Evolutionary conservation across 768 basidiomycete species (phyloP).

Genomic region (Lentinus tigrinus): DNA sequence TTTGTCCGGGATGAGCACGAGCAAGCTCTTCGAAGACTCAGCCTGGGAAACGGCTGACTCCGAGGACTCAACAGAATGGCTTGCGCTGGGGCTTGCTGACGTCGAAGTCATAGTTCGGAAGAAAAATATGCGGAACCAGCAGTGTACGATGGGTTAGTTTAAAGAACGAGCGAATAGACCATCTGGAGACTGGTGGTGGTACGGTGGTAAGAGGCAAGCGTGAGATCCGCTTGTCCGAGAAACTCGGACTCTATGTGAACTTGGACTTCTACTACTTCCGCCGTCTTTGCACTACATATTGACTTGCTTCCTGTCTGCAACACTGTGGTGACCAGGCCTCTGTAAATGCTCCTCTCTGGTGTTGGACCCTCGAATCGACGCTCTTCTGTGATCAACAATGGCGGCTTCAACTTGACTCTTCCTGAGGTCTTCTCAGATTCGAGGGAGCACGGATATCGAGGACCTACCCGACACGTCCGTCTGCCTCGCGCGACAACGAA

Average conservation of each 20-base stretch:
- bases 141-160: no score
- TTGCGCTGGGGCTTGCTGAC: background rate
- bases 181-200: background rate
- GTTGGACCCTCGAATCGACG: slow-evolving; percentile 3
- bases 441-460: slow-evolving; percentile 43
- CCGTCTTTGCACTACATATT: no score
- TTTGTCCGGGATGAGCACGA: slow-evolving; percentile 53
- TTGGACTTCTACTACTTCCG: no score
- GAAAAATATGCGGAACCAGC: no score
- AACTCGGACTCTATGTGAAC: no score
- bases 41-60: no score
- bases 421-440: slow-evolving; percentile 41
- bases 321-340: no score
- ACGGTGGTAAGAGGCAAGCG: background rate
- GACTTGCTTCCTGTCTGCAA: no score
- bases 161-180: slow-evolving; percentile 19
- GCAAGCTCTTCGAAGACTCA: slow-evolving; percentile 35
- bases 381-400: background rate
- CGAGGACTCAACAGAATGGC: slow-evolving; percentile 13
- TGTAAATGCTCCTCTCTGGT: no score
- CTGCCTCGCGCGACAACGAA: slow-evolving; percentile 55
- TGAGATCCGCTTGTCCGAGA: no score
- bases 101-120: background rate
- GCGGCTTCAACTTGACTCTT: slow-evolving; percentile 9
- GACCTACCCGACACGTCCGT: slow-evolving; percentile 53